These are phyloP conservation scores for Pleurotus djamor DNA, from an alignment of 768 basidiomycete species.

Conservation along the genomic window DNA sequence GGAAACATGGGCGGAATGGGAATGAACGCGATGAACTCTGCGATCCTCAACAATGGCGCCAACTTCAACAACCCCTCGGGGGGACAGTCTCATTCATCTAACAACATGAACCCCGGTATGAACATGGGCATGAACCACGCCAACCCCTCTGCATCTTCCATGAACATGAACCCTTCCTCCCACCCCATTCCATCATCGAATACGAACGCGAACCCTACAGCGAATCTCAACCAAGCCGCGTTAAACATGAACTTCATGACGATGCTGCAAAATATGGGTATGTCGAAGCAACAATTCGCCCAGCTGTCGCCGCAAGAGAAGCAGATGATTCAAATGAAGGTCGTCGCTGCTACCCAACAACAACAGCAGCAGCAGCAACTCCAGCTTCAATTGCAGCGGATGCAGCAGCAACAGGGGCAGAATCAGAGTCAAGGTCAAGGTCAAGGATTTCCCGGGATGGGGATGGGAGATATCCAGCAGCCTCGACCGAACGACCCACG, in stretches of 20 bases:
- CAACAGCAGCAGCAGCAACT: conserved; percentile 13
- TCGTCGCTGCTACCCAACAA: conserved; percentile 7
- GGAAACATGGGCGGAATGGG: not conserved
- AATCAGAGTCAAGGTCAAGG: not conserved
- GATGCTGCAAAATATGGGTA: not conserved
- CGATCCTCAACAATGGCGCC: not conserved
- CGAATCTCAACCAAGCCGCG: not conserved
- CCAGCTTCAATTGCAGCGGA: conserved; percentile 7
- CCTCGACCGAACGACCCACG: not conserved
- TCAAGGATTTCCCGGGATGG: not conserved
- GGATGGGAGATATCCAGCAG: not conserved
- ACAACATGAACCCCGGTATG: not conserved
- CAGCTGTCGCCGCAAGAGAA: conserved; percentile 8
- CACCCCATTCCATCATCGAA: not conserved
- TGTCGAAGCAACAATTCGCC: conserved; percentile 9
- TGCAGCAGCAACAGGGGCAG: conserved; percentile 9
- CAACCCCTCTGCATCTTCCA: too few species aligned
- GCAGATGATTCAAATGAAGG: conserved; percentile 10
- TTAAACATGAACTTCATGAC: conserved; percentile 3
- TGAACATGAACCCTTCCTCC: not conserved
- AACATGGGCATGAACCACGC: not conserved
- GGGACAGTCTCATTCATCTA: too few species aligned
- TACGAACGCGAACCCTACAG: not conserved
- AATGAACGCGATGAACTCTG: not conserved
- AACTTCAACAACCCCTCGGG: not conserved